Conservation (phyloP, 192 early-diverging fungal genomes). For the Coemansia sp. region DNA sequence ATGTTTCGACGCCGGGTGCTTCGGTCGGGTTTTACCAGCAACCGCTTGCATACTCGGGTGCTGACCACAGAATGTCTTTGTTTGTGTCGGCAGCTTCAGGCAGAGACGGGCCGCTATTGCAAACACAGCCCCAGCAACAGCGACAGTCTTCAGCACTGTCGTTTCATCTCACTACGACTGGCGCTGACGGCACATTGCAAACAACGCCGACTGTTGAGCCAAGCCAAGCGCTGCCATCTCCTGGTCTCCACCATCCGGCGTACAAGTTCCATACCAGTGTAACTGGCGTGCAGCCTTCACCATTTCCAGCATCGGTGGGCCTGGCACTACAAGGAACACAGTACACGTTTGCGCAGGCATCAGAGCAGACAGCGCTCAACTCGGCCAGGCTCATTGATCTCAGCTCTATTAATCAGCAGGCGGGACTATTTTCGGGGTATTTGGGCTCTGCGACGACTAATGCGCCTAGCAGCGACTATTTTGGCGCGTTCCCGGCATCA, state of each 20-base stretch:
- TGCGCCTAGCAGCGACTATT: conserved; percentile 27
- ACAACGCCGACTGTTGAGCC: conserved; percentile 3
- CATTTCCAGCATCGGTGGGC: conserved; percentile 1
- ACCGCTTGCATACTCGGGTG: conserved; percentile 6
- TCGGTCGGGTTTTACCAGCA: conserved; percentile 15
- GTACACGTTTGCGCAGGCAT: background rate
- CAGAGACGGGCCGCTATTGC: background rate
- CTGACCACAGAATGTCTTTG: conserved; percentile 11
- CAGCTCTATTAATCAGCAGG: background rate
- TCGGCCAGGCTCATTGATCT: background rate
- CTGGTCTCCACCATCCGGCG: conserved; percentile 2
- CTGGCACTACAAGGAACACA: conserved; percentile 1
- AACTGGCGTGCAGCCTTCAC: background rate
- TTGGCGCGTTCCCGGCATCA: conserved; percentile 13
- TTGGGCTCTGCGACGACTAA: conserved; percentile 27
- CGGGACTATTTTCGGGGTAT: conserved; percentile 15
- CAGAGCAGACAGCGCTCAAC: conserved; percentile 3
- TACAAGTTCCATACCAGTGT: background rate
- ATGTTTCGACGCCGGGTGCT: conserved; percentile 3
- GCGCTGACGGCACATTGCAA: background rate
- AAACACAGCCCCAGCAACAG: background rate
- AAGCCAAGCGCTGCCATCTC: conserved; percentile 9
- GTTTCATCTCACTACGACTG: conserved; percentile 11
- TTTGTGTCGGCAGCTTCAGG: conserved; percentile 7
- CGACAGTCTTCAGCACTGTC: background rate